Evolutionary conservation across 2,329 filamentous ascomycete species (phyloP), one percentile per base, ranked within the genome.

Genomic region (Ophiostoma sp.): DNA sequence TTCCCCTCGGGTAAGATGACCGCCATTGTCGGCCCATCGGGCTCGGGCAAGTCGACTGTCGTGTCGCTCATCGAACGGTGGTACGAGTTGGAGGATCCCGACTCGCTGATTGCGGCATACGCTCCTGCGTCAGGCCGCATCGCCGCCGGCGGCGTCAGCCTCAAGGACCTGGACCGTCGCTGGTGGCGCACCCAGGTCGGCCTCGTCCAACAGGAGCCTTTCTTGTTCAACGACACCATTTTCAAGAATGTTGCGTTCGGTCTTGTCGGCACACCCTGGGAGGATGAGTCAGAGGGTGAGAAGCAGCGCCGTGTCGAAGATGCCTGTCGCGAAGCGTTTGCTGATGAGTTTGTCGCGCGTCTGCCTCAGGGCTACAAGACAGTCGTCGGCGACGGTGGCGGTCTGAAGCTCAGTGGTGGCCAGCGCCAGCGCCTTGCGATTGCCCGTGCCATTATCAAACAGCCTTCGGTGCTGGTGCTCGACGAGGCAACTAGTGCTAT

Each of bases 31-130:
- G 92, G 92, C 2, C 86, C 92, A 9, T 96, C 92, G 0, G 88
- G 90, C 0, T 92, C 89, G 4, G 92, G 92, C 3, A 96, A 96
- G 77, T 92, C 89, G 66, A 96, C 92, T 0, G 85, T 92, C 41
- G 86, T 91, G 0, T 87, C 86, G 0, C 78, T 92, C 1, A 78
- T 92, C 3, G 86, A 91, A 74, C 79, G 89, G 64, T 92, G 88
- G 87, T 93, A 93, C 74, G 84, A 86, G 16, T 79, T 84, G 66
- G 78, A 82, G 9, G 55, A 60, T 11, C 55, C 55, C 27, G 55
- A 60, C 55, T 36, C 55, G 27, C 6, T 60, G 9, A 60, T 60
- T 60, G 55, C 55, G 14, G 55, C 55, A 4, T 60, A 60, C 27
- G 55, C 55, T 2, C 55, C 55, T 5, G 55, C 55, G 5, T 60